phyloP scores from a whole-genome alignment of 805 yeast genomes.

The Starmerella bombi region DNA sequence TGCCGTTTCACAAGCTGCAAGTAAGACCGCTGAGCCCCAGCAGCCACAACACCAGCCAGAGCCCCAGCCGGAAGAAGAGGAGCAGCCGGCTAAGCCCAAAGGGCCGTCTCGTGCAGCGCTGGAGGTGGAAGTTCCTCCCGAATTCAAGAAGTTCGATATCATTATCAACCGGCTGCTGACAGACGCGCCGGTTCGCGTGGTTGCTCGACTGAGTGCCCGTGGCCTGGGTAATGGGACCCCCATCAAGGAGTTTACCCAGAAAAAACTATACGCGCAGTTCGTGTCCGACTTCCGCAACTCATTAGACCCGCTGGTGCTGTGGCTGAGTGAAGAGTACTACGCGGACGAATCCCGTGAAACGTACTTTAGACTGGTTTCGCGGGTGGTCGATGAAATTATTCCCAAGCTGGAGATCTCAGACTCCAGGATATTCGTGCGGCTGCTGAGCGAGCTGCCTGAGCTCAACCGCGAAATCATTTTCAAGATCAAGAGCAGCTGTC shows the following conservation, averaged over 20 bases:
- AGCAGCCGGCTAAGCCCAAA: background rate
- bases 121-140: conserved; percentile 14
- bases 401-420: conserved; percentile 77
- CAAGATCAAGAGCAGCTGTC: conserved; percentile 58
- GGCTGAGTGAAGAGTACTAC: conserved; percentile 96
- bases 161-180: conserved; percentile 13
- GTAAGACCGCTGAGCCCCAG: conserved; percentile 7
- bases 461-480: conserved; percentile 48
- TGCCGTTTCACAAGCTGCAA: conserved; percentile 20
- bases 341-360: conserved; percentile 75
- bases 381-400: conserved; percentile 60
- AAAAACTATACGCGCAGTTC: conserved; percentile 57
- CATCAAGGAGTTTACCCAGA: conserved; percentile 43
- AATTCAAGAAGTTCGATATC: conserved; percentile 5
- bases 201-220: conserved; percentile 34
- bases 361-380: conserved; percentile 64
- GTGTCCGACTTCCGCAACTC: conserved; percentile 58
- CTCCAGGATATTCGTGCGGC: conserved; percentile 63
- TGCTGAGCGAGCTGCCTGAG: conserved; percentile 77
- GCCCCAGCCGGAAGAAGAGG: background rate
- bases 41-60: background rate
- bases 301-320: conserved; percentile 65
- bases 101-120: conserved; percentile 17
- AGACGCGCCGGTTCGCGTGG: conserved; percentile 13
- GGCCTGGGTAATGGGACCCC: conserved; percentile 37